Evolutionary conservation across 2,329 filamentous ascomycete genomes (phyloP), one percentile per base, ranked within the genome.

Genomic region (Penicillium decumbens): DNA sequence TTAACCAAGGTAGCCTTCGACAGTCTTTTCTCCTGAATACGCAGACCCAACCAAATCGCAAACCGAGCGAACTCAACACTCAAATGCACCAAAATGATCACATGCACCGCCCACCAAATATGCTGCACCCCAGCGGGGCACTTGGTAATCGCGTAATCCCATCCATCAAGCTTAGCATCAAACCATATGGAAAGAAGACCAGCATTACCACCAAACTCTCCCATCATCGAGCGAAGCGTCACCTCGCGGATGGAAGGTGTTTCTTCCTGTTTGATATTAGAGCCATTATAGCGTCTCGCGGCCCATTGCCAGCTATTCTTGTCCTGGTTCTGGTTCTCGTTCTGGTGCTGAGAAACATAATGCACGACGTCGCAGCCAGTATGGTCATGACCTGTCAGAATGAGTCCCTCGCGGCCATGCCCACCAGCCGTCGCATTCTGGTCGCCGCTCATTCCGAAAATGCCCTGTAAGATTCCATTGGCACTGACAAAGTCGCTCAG

Each of bases 161-260:
- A 98, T 66, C 87, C 82, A 76, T 58, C 60, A 2, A 59, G 53
- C 2, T 78, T 75, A 48, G 80, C 70, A 67, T 97, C 89, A 65
- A 92, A 97, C 92, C 92, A 98, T 0, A 88, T 79, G 54, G 87
- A 93, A 35, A 98, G 72, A 37, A 98, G 76, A 0, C 90, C 93
- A 0, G 90, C 89, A 66, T 96, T 93, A 18, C 93, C 93, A n/a
- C 83, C 85, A 70, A 87, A 98, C 49, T 88, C 88, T 48, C 93
- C 93, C 93, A 98, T 98, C 90, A 98, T 97, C 69, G 89, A 95
- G 51, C 91, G 84, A 2, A 98, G 87, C 0, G 93, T 98, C 56
- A 97, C 83, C 71, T 98, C 93, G 25, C 92, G 79, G 5, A 96
- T 75, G 64, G 20, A 84, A 54, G 51, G 67, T 1, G 51, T 53